Percentiles rank a stretch among this genome's conserved stretches.
phyloP scores from a whole-genome alignment of 345 rosid species.

The Leavenworthia alabamica region DNA sequence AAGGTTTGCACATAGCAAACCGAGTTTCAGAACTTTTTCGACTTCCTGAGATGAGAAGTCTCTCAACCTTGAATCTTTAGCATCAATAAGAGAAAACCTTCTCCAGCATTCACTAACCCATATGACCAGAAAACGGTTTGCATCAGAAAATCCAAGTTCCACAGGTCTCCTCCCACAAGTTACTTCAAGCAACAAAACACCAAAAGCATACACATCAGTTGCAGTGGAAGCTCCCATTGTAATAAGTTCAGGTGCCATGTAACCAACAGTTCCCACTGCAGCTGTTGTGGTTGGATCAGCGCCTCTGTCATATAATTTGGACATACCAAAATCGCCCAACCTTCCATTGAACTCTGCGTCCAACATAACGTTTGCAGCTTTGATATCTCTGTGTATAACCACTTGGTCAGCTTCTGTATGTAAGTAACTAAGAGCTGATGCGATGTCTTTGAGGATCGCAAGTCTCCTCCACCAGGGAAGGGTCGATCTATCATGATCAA shows the following conservation, averaged over 20 bases:
- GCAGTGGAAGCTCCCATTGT: constrained; percentile 37
- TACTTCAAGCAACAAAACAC: constrained; percentile 43
- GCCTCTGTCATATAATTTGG: constrained; percentile 72
- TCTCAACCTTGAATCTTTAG: constrained; percentile 34
- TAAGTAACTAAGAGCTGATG: constrained; percentile 40
- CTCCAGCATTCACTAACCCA: constrained; percentile 36
- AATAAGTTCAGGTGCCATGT: constrained; percentile 45
- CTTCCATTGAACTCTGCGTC: constrained; percentile 63
- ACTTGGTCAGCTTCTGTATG: constrained; percentile 53
- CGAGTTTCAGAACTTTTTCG: constrained; percentile 43
- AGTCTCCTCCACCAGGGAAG: constrained; percentile 43
- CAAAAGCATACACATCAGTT: constrained; percentile 46
- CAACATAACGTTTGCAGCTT: constrained; percentile 43
- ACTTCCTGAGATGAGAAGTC: constrained; percentile 31
- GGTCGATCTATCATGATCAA: not conserved
- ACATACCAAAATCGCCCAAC: constrained; percentile 90
- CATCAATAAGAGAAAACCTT: constrained; percentile 31
- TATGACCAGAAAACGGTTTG: constrained; percentile 27
- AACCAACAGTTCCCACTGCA: constrained; percentile 77
- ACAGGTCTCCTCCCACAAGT: constrained; percentile 61
- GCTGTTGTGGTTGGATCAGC: constrained; percentile 57
- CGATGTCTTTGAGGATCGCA: constrained; percentile 35
- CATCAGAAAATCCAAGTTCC: constrained; percentile 34
- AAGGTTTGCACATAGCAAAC: constrained; percentile 39
- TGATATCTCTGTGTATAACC: constrained; percentile 49